phyloP scores from a whole-genome alignment of 75 land plant species.

The Isoetes taiwanensis region DNA sequence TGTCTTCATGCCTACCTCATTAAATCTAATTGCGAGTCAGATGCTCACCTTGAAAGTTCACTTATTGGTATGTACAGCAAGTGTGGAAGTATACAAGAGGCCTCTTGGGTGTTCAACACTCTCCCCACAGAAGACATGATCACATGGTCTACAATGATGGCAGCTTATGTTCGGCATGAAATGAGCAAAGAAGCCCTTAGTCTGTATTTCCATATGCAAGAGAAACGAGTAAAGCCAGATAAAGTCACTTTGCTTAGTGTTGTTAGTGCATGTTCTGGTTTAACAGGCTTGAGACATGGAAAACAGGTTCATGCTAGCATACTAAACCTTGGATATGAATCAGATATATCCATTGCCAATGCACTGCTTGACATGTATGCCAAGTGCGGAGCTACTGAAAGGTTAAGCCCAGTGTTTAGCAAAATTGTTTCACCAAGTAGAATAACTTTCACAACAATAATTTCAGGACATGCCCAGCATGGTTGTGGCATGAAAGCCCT shows the following conservation, averaged over 20 bases:
- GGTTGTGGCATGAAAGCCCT: slow-evolving; percentile 31
- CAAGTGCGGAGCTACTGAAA: slow-evolving; percentile 24
- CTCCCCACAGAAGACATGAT: neutral
- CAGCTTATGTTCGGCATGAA: neutral
- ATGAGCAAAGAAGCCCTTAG: neutral
- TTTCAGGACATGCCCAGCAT: slow-evolving; percentile 32
- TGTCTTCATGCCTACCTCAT: neutral
- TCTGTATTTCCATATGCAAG: neutral
- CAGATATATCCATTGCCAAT: slow-evolving; percentile 21
- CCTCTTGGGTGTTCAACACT: neutral
- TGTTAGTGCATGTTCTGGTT: neutral
- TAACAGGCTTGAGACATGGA: neutral
- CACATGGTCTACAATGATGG: slow-evolving; percentile 2
- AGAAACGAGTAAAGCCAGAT: slow-evolving; percentile 1
- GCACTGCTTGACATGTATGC: slow-evolving; percentile 45
- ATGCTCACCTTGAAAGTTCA: neutral
- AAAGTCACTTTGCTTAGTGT: neutral
- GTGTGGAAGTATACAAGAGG: neutral
- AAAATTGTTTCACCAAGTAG: slow-evolving; percentile 20
- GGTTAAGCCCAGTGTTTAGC: slow-evolving; percentile 19
- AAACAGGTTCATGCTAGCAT: slow-evolving; percentile 38
- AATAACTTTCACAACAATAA: slow-evolving; percentile 44
- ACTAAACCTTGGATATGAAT: slow-evolving; percentile 14
- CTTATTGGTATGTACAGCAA: neutral
- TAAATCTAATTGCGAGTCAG: neutral